These are phyloP conservation scores for Setomelanomma holmii DNA, from an alignment of 2,329 filamentous ascomycete genomes.

Conservation along the genomic window DNA sequence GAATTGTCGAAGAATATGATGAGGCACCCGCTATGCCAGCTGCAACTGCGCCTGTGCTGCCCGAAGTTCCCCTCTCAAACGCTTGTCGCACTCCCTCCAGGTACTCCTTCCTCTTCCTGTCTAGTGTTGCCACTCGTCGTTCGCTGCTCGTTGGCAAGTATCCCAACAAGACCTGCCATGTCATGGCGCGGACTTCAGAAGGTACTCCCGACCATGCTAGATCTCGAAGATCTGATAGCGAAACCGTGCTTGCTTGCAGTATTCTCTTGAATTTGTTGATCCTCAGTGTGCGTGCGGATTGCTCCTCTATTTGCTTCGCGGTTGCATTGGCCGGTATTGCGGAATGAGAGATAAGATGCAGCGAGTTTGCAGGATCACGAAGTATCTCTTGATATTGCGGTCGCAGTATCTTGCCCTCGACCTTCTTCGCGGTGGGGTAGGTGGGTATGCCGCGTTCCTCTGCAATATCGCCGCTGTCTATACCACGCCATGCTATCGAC, in stretches of 20 bases:
- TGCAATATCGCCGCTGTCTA: slow-evolving; percentile 90
- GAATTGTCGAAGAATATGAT: slow-evolving; percentile 54
- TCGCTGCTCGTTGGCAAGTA: slow-evolving; percentile 98
- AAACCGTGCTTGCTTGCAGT: slow-evolving; percentile 88
- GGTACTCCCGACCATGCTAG: slow-evolving; percentile 95
- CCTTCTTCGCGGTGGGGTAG: slow-evolving; percentile 88
- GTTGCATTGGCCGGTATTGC: slow-evolving; percentile 74
- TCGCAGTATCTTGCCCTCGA: slow-evolving; percentile 91
- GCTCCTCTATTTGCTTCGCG: slow-evolving; percentile 82
- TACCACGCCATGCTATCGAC: slow-evolving; percentile 62
- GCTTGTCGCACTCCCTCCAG: slow-evolving; percentile 82
- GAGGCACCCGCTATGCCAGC: slow-evolving; percentile 61
- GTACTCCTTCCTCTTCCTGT: slow-evolving; percentile 96
- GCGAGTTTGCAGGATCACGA: slow-evolving; percentile 82
- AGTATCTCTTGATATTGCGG: slow-evolving; percentile 98
- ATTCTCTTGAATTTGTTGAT: slow-evolving; percentile 99
- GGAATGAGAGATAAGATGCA: slow-evolving; percentile 92
- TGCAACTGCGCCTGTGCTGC: slow-evolving; percentile 49
- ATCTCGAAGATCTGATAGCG: slow-evolving; percentile 80
- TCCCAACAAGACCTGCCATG: slow-evolving; percentile 95
- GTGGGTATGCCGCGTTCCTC: slow-evolving; percentile 82
- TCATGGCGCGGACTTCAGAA: slow-evolving; percentile 95
- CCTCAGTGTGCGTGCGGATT: slow-evolving; percentile 85
- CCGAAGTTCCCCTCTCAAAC: slow-evolving; percentile 63
- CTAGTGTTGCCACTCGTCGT: slow-evolving; percentile 84